Evolutionary conservation across 2,329 filamentous ascomycete species (phyloP).

Genomic region (Aspergillus alliaceus): DNA sequence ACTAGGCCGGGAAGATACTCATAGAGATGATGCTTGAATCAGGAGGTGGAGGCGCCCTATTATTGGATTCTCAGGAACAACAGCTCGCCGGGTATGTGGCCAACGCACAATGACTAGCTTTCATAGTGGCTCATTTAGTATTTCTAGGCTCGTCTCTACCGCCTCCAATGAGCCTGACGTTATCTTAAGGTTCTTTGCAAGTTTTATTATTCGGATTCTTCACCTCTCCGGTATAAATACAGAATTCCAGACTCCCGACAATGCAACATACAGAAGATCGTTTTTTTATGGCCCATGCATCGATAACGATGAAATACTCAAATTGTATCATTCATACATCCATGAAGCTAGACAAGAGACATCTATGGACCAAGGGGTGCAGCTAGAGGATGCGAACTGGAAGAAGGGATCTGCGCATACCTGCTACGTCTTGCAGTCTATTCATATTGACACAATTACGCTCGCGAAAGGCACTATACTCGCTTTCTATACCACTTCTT

Average conservation of each 20-base stretch:
- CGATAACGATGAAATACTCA: neutral
- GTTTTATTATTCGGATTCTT: slow-evolving; percentile 18
- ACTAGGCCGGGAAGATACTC: slow-evolving; percentile 25
- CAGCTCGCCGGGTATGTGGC: neutral
- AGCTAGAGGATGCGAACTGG: neutral
- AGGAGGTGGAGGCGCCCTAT: neutral
- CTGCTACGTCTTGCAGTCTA: slow-evolving; percentile 10
- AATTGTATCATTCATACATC: slow-evolving; percentile 10
- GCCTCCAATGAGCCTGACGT: slow-evolving; percentile 14
- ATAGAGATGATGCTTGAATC: slow-evolving; percentile 20
- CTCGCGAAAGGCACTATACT: slow-evolving; percentile 9
- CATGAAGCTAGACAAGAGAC: neutral
- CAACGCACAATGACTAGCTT: neutral
- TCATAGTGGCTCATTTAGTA: neutral
- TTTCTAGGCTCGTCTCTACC: slow-evolving; percentile 10
- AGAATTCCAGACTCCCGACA: slow-evolving; percentile 8
- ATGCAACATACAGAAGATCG: neutral
- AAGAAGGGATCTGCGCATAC: neutral
- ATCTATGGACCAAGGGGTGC: neutral
- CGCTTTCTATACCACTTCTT: neutral
- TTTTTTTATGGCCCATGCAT: slow-evolving; percentile 7
- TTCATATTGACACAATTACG: neutral
- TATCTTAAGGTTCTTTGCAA: slow-evolving; percentile 20
- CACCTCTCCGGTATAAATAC: neutral
- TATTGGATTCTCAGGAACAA: neutral